These are phyloP conservation scores for Dalbergia cultrata DNA, from an alignment of 306 rosid species.

Conservation along the genomic window DNA sequence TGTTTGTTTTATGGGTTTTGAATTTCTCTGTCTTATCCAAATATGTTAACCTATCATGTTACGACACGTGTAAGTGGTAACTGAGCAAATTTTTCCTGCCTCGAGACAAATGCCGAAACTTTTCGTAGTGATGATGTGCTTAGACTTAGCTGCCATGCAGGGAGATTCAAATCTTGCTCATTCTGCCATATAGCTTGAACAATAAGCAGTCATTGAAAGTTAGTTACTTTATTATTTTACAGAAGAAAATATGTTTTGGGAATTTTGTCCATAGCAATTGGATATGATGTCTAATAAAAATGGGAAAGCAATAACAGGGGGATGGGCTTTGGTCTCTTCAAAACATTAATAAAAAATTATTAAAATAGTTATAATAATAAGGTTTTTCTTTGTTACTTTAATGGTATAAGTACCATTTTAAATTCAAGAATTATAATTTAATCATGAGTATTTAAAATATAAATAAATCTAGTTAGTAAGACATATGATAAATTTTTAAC, in stretches of 20 bases:
- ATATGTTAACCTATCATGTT: neutral
- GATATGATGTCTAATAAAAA: neutral
- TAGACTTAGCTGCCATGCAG: neutral
- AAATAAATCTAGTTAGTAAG: too few species aligned
- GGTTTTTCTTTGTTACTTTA: too few species aligned
- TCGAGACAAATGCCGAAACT: slow-evolving; percentile 25
- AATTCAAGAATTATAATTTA: too few species aligned
- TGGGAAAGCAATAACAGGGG: neutral
- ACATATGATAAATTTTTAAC: too few species aligned
- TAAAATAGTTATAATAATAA: too few species aligned
- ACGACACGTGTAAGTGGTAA: slow-evolving; percentile 25
- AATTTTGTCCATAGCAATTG: neutral
- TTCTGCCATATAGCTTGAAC: neutral
- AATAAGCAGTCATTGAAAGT: too few species aligned
- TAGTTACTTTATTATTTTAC: too few species aligned
- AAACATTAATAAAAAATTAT: too few species aligned
- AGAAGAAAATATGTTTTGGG: neutral
- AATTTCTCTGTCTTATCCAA: slow-evolving; percentile 3
- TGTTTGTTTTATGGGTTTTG: slow-evolving; percentile 16
- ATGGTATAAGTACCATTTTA: too few species aligned
- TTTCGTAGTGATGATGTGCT: too few species aligned
- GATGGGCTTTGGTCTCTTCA: too few species aligned
- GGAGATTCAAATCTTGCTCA: neutral
- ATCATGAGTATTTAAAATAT: too few species aligned
- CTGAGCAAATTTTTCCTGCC: neutral